These are phyloP conservation scores for Scutellaria baicalensis DNA, from an alignment of 257 asterid genomes.

Conservation along the genomic window DNA sequence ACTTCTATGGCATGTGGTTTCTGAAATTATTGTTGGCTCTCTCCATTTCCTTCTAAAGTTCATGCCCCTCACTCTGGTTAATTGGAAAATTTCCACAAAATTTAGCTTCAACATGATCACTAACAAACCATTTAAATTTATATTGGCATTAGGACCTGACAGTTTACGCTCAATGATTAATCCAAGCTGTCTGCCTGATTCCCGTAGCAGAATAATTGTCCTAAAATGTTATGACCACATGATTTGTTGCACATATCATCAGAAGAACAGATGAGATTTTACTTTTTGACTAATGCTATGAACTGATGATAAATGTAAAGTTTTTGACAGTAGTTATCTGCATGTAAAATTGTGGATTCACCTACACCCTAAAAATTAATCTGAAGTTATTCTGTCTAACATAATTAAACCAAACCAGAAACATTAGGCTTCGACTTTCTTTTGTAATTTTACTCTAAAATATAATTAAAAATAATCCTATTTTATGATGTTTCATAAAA, in stretches of 20 bases:
- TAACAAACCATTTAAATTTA: background rate
- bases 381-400: background rate
- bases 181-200: background rate
- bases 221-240: background rate
- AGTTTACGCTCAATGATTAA: background rate
- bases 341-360: background rate
- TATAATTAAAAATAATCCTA: background rate
- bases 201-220: background rate
- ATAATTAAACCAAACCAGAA: background rate
- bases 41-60: background rate
- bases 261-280: background rate
- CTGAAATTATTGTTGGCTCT: slow-evolving; percentile 15
- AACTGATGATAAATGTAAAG: background rate
- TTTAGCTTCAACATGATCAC: slow-evolving; percentile 2
- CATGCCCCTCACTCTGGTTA: background rate
- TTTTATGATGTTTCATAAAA: background rate
- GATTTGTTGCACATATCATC: background rate
- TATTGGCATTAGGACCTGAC: background rate
- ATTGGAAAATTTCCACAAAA: background rate
- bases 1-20: slow-evolving; percentile 23
- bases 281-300: background rate
- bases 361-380: background rate
- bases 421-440: background rate
- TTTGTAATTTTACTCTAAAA: background rate
- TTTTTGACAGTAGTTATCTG: background rate